Evolutionary conservation across 352 stramenopile genomes (phyloP).

Genomic region (Globisporangium irregulare): DNA sequence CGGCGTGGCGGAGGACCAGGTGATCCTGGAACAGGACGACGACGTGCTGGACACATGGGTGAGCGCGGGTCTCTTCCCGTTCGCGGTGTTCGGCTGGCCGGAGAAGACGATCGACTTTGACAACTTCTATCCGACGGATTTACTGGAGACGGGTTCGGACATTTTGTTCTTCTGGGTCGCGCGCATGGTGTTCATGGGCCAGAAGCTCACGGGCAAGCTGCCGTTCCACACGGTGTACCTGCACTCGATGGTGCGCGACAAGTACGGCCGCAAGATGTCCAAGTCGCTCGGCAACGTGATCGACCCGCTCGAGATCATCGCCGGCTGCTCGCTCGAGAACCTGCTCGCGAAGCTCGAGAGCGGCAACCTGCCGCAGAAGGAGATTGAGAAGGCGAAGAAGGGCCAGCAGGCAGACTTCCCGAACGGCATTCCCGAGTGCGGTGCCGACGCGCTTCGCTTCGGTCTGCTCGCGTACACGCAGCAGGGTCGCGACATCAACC

Average conservation of each 20-base stretch:
- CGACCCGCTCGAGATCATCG: constrained; percentile 97
- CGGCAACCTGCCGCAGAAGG: constrained; percentile 97
- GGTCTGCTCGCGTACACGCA: constrained; percentile 95
- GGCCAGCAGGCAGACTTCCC: constrained; percentile 97
- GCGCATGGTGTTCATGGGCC: constrained; percentile 95
- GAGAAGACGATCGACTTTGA: constrained; percentile 63
- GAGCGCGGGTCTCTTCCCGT: constrained; percentile 96
- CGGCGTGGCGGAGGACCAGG: constrained; percentile 46
- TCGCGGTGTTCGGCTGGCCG: constrained; percentile 84
- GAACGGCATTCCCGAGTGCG: constrained; percentile 98
- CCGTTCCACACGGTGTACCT: constrained; percentile 98
- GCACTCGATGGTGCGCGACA: constrained; percentile 98
- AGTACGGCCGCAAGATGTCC: constrained; percentile 99
- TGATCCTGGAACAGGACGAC: constrained; percentile 95
- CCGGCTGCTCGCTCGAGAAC: constrained; percentile 92
- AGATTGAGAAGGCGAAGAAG: constrained; percentile 98
- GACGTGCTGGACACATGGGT: constrained; percentile 99
- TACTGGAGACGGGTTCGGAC: constrained; percentile 99
- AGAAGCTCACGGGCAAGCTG: constrained; percentile 95
- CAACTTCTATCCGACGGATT: constrained; percentile 95
- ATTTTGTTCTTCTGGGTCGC: constrained; percentile 99
- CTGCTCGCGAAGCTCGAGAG: constrained; percentile 95
- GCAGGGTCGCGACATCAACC: constrained; percentile 97
- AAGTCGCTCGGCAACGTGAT: constrained; percentile 99
- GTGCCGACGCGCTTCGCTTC: constrained; percentile 98